These are phyloP conservation scores for Calonectria ilicicola DNA, from an alignment of 2,329 filamentous ascomycete genomes.

Conservation along the genomic window DNA sequence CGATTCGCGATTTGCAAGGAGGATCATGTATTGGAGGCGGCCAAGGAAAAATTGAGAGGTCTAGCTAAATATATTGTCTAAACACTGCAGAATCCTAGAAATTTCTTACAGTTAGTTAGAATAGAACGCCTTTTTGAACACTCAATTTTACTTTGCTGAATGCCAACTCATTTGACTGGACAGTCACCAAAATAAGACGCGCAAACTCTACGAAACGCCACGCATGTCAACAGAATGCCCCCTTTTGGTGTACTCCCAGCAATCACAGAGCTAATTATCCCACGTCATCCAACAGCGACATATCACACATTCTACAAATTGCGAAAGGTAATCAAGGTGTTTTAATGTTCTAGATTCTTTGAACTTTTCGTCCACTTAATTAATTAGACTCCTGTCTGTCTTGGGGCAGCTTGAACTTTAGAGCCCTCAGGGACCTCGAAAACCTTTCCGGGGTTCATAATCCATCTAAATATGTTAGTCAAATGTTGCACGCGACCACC, in stretches of 20 bases:
- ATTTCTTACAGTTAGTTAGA: neutral
- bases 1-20: conserved; percentile 93
- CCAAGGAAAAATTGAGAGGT: conserved; percentile 66
- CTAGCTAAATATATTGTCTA: neutral
- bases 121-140: too few relatives aligned
- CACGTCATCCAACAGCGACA: too few relatives aligned
- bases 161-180: too few relatives aligned
- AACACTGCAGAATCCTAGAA: too few relatives aligned
- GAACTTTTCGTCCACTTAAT: neutral
- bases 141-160: too few relatives aligned
- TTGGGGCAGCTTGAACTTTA: conserved; percentile 1
- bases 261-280: too few relatives aligned
- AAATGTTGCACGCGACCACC: accelerated
- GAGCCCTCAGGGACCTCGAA: conserved; percentile 13
- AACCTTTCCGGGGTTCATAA: conserved; percentile 22
- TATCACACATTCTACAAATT: too few relatives aligned
- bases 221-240: too few relatives aligned
- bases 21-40: conserved; percentile 79
- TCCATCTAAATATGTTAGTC: conserved; percentile 6
- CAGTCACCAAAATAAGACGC: too few relatives aligned
- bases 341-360: neutral
- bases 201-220: too few relatives aligned
- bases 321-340: neutral
- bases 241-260: too few relatives aligned
- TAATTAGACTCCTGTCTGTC: neutral